Evolutionary conservation across 306 rosid species (phyloP), one percentile per base, ranked within the genome.

Genomic region (Ammopiptanthus mongolicus): DNA sequence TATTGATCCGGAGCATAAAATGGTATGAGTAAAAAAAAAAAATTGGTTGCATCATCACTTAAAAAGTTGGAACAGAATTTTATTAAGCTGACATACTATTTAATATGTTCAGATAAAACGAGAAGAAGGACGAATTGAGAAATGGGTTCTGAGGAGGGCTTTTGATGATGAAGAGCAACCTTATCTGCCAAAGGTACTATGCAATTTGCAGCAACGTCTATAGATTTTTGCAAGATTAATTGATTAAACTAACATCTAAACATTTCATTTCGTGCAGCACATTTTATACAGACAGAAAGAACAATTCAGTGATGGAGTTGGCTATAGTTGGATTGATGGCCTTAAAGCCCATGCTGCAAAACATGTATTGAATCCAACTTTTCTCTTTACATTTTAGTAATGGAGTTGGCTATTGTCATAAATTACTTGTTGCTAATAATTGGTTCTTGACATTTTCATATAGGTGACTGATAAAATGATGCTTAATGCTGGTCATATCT

Each of bases 251-350:
- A 76, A 65, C 61, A 65, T 76, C 3, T 58, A 56, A 52, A 55
- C 14, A 13, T 78, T 84, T 23, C 1, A 19, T 81, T 17, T 73
- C 59, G 17, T 76, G 89, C 92, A 96, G 98, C 92, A 89, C 78
- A 93, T 96, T 74, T 80, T 96, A 48, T 96, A 92, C 64, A 87
- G 99, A 76, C 99, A 92, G 82, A 96, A 96, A 53, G 99, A 96
- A 66, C 99, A 96, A 75, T 96, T 92, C 84, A 96, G 98, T 70
- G 98, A 96, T 73, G 98, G 99, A 7, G 99, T 96, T 28, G 99
- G 99, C 44, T 96, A 96, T 63, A 88, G 98, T 34, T 96, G 99
- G 99, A 96, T 96, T 60, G 98, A 96, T 80, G 99, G 97, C 78
- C 92, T 96, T 52, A 96, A 92, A 82, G 88, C 81, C 0, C 98